Base-by-base conservation (phyloP, 1,284 basidiomycete genomes). In the Ceratobasidium sp. region DNA sequence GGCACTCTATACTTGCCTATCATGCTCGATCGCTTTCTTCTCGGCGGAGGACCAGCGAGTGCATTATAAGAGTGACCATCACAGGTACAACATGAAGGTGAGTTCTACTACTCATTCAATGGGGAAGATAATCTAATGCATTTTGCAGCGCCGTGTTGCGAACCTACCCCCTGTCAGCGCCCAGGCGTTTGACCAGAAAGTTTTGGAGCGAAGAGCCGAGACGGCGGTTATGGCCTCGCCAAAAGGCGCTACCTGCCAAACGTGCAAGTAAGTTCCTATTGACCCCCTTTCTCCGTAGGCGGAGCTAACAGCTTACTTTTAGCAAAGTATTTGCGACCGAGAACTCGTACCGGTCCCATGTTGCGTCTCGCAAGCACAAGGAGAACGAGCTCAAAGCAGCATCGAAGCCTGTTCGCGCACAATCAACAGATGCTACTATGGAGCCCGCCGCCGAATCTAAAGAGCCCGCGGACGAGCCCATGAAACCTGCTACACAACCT, bases 41-140 rank as follows among this genome's bases (percentile, higher is more conserved):
- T 89, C 91, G 29, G 90, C 96, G 11, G 91, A 93, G 66, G 94
- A 96, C 71, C 98, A 99, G 84, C 89, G 98, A 76, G 85, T 86
- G 0, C 98, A 99, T 82, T 99, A 98, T 83, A 90, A 91, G 78
- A 95, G 95, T 47, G 98, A 99, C 83, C 92, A 95, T 82, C 98
- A 99, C 84, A 88, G 97, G 67, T 99, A 99, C 85, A 99, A 99
- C 83, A 96, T 98, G 91, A 98, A 98, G 79, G 82, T 82, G 50
- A 62, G 79, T 62, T 27, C 41, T 22, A 19, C 62, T 0, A 24
- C 29, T 29, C 15, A 41, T 53, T 53, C 5, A 22, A n/a, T 29
- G 74, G 45, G 33, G 63, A 50, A n/a, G 29, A n/a, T 66, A 69
- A 11, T 62, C 27, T 71, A 50, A 66, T 36, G 1, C 19, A 2